Base-by-base conservation (phyloP, 108 stramenopile species). In the Mediolabrus comicus region DNA sequence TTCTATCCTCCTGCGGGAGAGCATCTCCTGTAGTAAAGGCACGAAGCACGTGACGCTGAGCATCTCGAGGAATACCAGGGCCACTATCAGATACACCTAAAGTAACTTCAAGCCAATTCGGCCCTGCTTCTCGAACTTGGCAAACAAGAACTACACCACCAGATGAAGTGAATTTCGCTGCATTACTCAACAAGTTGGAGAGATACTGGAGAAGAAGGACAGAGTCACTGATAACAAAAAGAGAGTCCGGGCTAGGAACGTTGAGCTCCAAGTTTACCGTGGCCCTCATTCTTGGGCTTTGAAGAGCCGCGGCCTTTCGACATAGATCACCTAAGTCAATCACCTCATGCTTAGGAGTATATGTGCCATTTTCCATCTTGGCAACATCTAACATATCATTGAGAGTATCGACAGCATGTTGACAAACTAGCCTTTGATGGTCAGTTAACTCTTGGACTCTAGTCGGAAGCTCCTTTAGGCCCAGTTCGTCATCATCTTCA, bases 331-430 rank as follows among this genome's bases (percentile, higher is more conserved):
- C 71, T 10, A 78, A 53, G 25, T 78, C 77, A 32, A 78, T 70
- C 7, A 78, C 77, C 25, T 78, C 77, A n/a, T 72, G 62, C 35
- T 78, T 78, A 7, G 77, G 77, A 30, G 65, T 72, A 55, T 72
- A 78, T 3, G 70, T 78, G 33, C 74, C 67, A 43, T 69, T 70
- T 31, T 79, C 77, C 70, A 79, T 72, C 31, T 79, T 79, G 12
- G 77, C 77, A n/a, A 70, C 77, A 68, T 79, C 77, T 35, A 79
- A 66, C 77, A 79, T 79, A 53, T 79, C 77, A 49, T 79, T 79
- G 3, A 77, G 64, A 36, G 76, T 77, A 51, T 77, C 69, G 19
- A 77, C 76, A 31, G 76, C 76, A 65, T 77, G 77, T 30, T 79
- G 77, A 26, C 77, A 79, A 25, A 79, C 77, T 22, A 73, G 55